These are phyloP conservation scores for Populus hybrid DNA, from an alignment of 441 rosid species.

Conservation along the genomic window DNA sequence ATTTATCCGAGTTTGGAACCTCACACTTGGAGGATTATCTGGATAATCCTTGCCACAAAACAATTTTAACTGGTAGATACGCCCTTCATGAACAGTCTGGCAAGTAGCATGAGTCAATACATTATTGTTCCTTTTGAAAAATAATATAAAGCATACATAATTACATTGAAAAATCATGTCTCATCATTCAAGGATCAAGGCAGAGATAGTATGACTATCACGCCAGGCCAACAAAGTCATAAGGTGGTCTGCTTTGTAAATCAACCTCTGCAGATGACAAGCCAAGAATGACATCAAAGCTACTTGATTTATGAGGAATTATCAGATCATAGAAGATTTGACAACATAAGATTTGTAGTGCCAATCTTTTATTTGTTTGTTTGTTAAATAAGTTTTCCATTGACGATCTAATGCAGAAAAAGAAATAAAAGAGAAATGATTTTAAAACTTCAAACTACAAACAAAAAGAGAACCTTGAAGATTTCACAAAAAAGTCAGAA, in stretches of 20 bases:
- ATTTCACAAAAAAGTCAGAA: neutral
- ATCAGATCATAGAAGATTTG: neutral
- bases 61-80: conserved; percentile 70
- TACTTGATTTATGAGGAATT: neutral
- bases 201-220: neutral
- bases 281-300: neutral
- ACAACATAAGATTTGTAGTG: neutral
- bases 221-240: neutral
- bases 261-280: neutral
- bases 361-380: neutral
- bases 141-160: neutral
- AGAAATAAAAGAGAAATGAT: neutral
- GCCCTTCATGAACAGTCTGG: conserved; percentile 77
- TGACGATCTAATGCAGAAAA: neutral
- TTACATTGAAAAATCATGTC: neutral
- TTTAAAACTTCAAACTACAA: neutral
- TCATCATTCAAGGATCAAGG: neutral
- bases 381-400: neutral
- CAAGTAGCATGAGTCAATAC: conserved; percentile 15
- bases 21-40: conserved; percentile 62
- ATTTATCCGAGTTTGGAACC: conserved; percentile 61
- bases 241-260: neutral
- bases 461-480: neutral
- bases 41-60: conserved; percentile 69
- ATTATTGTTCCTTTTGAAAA: conserved; percentile 12